Conservation (phyloP, 208 protist species). For the Leishmania amazonensis region DNA sequence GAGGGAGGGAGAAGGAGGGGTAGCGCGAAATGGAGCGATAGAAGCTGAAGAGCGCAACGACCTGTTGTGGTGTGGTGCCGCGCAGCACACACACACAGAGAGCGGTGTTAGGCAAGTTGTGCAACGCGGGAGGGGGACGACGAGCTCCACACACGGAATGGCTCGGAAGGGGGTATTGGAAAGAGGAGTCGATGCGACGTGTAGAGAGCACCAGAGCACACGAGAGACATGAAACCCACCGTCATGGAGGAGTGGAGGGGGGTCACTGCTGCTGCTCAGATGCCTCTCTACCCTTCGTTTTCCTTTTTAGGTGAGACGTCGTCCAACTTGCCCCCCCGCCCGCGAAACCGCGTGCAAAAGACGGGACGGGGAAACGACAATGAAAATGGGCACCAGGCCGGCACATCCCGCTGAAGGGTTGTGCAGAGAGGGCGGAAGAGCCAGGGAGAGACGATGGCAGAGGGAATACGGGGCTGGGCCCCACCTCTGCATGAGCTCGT, state of each 20-base stretch:
- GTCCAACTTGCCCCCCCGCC: neutral
- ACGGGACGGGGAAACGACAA: neutral
- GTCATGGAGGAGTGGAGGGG: neutral
- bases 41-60: no score
- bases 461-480: neutral
- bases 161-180: neutral
- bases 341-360: neutral
- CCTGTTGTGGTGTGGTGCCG: no score
- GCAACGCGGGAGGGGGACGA: neutral
- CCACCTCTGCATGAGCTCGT: neutral
- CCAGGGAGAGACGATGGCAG: neutral
- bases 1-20: neutral
- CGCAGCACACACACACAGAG: neutral
- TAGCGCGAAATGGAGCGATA: neutral
- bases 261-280: no score
- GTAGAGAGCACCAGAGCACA: neutral
- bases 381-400: neutral
- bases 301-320: no score
- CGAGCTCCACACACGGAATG: neutral
- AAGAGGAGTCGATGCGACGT: neutral
- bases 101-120: neutral
- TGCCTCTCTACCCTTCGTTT: no score
- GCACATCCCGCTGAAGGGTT: neutral
- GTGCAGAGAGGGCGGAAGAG: neutral
- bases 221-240: neutral